These are phyloP conservation scores for Phoma sp. DNA, from an alignment of 2,329 filamentous ascomycete species.

Conservation along the genomic window DNA sequence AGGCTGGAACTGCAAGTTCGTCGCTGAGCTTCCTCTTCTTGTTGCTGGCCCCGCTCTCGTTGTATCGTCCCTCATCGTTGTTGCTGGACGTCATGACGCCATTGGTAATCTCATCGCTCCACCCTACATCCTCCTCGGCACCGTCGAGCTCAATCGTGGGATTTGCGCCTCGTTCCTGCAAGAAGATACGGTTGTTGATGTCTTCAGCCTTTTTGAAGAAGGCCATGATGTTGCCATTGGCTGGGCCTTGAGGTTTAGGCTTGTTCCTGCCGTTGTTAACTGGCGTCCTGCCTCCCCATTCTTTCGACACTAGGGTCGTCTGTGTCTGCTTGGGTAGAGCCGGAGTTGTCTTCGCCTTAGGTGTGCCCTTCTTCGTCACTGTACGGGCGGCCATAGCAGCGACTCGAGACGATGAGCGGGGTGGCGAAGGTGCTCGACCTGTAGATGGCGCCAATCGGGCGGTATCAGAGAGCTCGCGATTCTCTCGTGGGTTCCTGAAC, in stretches of 20 bases:
- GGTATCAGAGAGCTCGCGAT: slow-evolving; percentile 43
- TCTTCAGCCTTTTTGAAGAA: slow-evolving; percentile 63
- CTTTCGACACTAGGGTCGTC: slow-evolving; percentile 43
- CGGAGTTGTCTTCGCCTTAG: slow-evolving; percentile 23
- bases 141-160: slow-evolving; percentile 29
- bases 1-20: slow-evolving; percentile 51
- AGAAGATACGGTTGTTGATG: slow-evolving; percentile 48
- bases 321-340: slow-evolving; percentile 39
- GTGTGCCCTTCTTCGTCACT: slow-evolving; percentile 28
- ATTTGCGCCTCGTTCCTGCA: slow-evolving; percentile 40
- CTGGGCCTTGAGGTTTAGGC: slow-evolving; percentile 48
- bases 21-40: slow-evolving; percentile 52
- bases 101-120: slow-evolving; percentile 38
- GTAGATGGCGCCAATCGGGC: slow-evolving; percentile 53
- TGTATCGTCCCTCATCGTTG: slow-evolving; percentile 45
- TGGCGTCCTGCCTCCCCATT: slow-evolving; percentile 42
- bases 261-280: slow-evolving; percentile 45
- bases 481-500: slow-evolving; percentile 64
- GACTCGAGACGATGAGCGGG: slow-evolving; percentile 32
- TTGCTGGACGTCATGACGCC: slow-evolving; percentile 28
- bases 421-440: slow-evolving; percentile 63
- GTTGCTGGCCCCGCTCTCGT: slow-evolving; percentile 52
- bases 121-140: slow-evolving; percentile 38
- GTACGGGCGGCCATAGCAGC: slow-evolving; percentile 35
- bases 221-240: slow-evolving; percentile 61